Percentiles rank a stretch among this genome's conserved stretches.
Evolutionary conservation across 768 basidiomycete species (phyloP).

Genomic region (Psilocybe tampanensis): DNA sequence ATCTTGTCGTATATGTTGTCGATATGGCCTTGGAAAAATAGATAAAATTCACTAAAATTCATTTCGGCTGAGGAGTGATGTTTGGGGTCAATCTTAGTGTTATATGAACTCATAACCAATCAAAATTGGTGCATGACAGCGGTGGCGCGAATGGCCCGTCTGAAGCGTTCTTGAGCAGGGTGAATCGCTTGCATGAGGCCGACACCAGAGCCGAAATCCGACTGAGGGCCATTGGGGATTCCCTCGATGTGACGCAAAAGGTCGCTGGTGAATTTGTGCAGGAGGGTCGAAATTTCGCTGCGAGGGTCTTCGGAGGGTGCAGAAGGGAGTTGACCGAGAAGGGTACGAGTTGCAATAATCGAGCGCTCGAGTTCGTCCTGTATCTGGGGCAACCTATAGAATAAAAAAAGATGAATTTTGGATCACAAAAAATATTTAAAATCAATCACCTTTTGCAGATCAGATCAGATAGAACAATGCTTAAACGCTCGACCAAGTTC

Average conservation of each 20-base stretch:
- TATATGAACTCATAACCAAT: too few relatives aligned
- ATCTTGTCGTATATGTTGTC: too few relatives aligned
- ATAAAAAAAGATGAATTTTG: slow-evolving; percentile 19
- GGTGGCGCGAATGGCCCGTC: slow-evolving; percentile 46
- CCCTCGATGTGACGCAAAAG: slow-evolving; percentile 52
- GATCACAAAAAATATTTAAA: too few relatives aligned
- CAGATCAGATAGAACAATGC: slow-evolving; percentile 60
- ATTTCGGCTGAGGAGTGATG: too few relatives aligned
- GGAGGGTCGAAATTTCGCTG: slow-evolving; percentile 52
- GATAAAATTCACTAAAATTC: too few relatives aligned
- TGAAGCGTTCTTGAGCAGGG: slow-evolving; percentile 49
- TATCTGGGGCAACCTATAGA: slow-evolving; percentile 59
- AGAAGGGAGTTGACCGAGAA: slow-evolving; percentile 40
- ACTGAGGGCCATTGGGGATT: slow-evolving; percentile 37
- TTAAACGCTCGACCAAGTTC: slow-evolving; percentile 59
- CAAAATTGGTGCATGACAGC: too few relatives aligned
- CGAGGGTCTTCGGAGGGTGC: slow-evolving; percentile 58
- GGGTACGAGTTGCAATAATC: slow-evolving; percentile 40
- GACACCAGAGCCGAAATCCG: slow-evolving; percentile 12
- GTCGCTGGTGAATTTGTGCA: slow-evolving; percentile 50
- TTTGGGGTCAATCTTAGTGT: too few relatives aligned
- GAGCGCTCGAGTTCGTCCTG: slow-evolving; percentile 56
- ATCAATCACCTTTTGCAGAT: slow-evolving; percentile 60
- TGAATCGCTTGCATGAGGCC: slow-evolving; percentile 62
- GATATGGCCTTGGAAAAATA: too few relatives aligned